These are phyloP conservation scores for Pseudogymnoascus sp. DNA, from an alignment of 2,329 filamentous ascomycete species.

Conservation along the genomic window DNA sequence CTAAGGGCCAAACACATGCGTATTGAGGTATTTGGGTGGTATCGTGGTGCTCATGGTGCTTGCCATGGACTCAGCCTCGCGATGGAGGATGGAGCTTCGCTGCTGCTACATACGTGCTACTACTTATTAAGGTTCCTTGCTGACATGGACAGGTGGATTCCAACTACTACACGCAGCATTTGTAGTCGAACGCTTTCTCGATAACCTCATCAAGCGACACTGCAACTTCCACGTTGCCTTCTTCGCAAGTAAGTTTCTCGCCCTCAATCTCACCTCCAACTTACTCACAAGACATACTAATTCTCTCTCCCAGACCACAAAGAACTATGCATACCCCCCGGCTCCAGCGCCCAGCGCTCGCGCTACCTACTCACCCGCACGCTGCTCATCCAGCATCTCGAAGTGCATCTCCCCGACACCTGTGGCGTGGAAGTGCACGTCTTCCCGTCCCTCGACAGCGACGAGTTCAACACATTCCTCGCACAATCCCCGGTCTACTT, in stretches of 20 bases:
- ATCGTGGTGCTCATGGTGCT: neutral
- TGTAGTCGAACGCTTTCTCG: constrained; percentile 59
- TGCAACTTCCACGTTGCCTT: constrained; percentile 68
- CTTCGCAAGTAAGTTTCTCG: constrained; percentile 38
- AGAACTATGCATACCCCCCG: constrained; percentile 47
- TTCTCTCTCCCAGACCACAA: constrained; percentile 33
- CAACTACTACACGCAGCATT: constrained; percentile 67
- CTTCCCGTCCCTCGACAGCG: constrained; percentile 38
- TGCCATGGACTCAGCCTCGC: neutral
- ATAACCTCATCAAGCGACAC: constrained; percentile 51
- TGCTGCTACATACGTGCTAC: neutral
- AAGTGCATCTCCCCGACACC: constrained; percentile 20
- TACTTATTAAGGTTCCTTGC: neutral
- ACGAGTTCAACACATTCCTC: constrained; percentile 50
- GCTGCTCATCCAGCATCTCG: constrained; percentile 56
- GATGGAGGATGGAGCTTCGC: neutral
- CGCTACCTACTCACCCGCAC: constrained; percentile 53
- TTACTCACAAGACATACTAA: constrained; percentile 15
- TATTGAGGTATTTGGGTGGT: neutral
- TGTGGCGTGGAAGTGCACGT: constrained; percentile 33
- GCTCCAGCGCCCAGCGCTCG: constrained; percentile 28
- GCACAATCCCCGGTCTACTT: constrained; percentile 52
- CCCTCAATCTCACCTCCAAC: neutral
- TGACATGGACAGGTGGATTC: constrained; percentile 44
- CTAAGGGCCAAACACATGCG: neutral